Conservation (phyloP, 495 filamentous ascomycete species). For the Jackrogersella minutella region DNA sequence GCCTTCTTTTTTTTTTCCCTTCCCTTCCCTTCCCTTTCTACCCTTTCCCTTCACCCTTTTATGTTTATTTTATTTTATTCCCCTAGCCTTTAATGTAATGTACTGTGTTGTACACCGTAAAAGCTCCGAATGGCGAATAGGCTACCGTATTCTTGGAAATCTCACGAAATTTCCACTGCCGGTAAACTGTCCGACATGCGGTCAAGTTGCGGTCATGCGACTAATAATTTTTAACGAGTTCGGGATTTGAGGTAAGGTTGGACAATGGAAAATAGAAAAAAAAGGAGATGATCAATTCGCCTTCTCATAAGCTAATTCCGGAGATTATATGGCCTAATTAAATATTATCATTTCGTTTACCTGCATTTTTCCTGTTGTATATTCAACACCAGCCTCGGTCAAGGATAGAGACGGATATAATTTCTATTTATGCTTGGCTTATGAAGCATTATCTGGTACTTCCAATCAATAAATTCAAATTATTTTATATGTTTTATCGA, state of each 20-base stretch:
- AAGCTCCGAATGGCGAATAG: not conserved
- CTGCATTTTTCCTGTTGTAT: not conserved
- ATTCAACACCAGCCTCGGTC: not conserved
- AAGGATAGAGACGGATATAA: not conserved
- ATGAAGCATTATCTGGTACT: not conserved
- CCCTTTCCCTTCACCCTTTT: not conserved
- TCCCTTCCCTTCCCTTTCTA: not conserved
- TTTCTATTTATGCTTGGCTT: not conserved
- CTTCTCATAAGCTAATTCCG: constrained; percentile 15
- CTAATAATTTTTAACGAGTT: constrained; percentile 2
- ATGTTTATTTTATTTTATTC: too few species aligned
- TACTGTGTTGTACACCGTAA: constrained; percentile 16
- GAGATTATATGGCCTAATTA: constrained; percentile 10
- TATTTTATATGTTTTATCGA: constrained; percentile 4
- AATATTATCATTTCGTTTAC: constrained; percentile 15
- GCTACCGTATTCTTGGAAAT: constrained; percentile 21
- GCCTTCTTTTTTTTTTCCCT: constrained; percentile 12
- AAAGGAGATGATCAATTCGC: not conserved
- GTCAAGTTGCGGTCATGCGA: constrained; percentile 30
- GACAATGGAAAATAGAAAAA: not conserved
- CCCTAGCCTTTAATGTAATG: not conserved
- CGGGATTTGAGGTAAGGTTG: constrained; percentile 24
- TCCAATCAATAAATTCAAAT: not conserved
- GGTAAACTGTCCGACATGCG: constrained; percentile 7
- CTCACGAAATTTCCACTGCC: constrained; percentile 13